A percentile compares a stretch with the other conserved stretches of the same genome.
Conservation (phyloP, 2,329 filamentous ascomycete species). For the Madurella mycetomatis region DNA sequence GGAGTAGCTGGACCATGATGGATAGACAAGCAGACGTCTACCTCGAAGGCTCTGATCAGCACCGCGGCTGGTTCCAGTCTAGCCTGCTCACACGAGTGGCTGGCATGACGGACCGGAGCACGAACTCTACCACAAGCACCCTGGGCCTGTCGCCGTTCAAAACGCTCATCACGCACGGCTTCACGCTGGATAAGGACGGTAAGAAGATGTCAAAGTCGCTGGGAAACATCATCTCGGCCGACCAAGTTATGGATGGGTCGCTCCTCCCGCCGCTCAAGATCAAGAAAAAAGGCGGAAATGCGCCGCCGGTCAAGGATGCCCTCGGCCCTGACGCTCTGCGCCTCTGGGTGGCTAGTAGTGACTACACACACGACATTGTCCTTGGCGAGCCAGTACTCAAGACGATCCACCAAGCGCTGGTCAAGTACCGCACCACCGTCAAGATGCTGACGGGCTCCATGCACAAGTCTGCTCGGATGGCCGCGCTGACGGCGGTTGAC, state of each 20-base stretch:
- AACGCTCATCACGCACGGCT: conserved; percentile 90
- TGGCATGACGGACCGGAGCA: conserved; percentile 43
- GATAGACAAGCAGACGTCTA: conserved; percentile 70
- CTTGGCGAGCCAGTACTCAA: conserved; percentile 75
- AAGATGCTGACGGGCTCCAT: conserved; percentile 85
- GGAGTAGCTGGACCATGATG: conserved; percentile 77
- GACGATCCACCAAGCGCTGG: conserved; percentile 67
- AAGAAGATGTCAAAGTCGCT: conserved; percentile 99
- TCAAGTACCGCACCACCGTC: conserved; percentile 85
- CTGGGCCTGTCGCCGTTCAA: conserved; percentile 65
- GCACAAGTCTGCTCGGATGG: conserved; percentile 47
- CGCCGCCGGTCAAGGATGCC: conserved; percentile 52
- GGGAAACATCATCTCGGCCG: conserved; percentile 78
- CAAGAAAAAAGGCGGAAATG: conserved; percentile 43
- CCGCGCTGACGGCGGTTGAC: conserved; percentile 58
- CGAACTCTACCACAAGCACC: conserved; percentile 31
- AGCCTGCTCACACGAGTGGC: conserved; percentile 84
- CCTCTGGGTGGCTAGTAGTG: conserved; percentile 85
- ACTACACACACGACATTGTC: conserved; percentile 84
- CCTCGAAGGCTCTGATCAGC: conserved; percentile 91
- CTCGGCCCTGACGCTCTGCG: conserved; percentile 84
- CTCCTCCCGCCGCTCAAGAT: conserved; percentile 66
- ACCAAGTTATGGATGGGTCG: conserved; percentile 79
- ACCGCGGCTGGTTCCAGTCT: conserved; percentile 98
- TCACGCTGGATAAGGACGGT: conserved; percentile 82